Evolutionary conservation across 2,329 filamentous ascomycete genomes (phyloP).

Genomic region (Onygenales sp.): DNA sequence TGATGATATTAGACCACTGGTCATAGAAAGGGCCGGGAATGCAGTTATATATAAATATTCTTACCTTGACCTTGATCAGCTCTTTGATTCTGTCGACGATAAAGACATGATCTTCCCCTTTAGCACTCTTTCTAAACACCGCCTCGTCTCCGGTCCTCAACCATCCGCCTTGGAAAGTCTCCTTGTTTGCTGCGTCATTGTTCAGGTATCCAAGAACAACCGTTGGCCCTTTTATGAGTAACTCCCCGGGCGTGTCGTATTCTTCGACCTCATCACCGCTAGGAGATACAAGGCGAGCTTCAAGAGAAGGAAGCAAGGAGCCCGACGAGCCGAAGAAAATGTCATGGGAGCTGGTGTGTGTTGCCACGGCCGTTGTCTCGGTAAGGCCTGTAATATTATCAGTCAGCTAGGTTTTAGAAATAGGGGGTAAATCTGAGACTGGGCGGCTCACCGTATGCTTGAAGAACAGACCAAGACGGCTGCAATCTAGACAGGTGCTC

Average conservation of each 20-base stretch:
- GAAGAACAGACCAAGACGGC: constrained; percentile 53
- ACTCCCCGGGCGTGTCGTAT: constrained; percentile 62
- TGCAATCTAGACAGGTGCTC: constrained; percentile 49
- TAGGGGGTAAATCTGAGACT: neutral
- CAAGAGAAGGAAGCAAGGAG: constrained; percentile 50
- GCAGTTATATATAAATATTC: neutral
- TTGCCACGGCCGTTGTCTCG: constrained; percentile 56
- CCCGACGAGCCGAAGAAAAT: constrained; percentile 59
- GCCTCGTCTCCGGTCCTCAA: constrained; percentile 19
- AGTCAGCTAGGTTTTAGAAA: neutral
- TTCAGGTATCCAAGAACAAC: constrained; percentile 70
- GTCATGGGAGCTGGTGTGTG: constrained; percentile 44
- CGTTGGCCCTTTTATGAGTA: constrained; percentile 62
- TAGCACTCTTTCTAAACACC: constrained; percentile 9
- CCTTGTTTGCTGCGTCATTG: constrained; percentile 64
- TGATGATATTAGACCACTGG: neutral
- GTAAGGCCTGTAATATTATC: constrained; percentile 43
- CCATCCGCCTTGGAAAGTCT: constrained; percentile 49
- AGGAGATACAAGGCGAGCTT: constrained; percentile 52
- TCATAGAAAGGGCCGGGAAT: neutral
- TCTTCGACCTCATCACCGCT: constrained; percentile 58
- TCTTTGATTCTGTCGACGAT: constrained; percentile 33
- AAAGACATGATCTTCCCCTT: constrained; percentile 24
- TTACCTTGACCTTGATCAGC: constrained; percentile 18
- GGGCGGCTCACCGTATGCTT: constrained; percentile 47